phyloP scores from a whole-genome alignment of 805 yeast species.

The Saccharomycopsis fermentans region DNA sequence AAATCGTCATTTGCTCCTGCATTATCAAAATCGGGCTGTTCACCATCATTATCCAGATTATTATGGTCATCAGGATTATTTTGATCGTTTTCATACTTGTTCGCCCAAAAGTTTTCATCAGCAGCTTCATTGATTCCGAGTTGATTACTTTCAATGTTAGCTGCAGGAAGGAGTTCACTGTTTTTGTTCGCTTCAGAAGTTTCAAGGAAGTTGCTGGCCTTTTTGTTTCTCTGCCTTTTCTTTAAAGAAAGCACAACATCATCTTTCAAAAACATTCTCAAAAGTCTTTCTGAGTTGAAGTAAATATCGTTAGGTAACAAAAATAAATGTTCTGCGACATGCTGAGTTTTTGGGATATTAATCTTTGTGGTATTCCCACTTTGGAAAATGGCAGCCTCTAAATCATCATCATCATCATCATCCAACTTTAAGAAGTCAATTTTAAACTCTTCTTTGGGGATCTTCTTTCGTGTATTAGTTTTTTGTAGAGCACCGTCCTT shows the following conservation, averaged over 20 bases:
- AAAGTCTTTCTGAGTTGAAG: slow-evolving; percentile 59
- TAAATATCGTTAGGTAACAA: slow-evolving; percentile 64
- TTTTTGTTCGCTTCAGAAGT: slow-evolving; percentile 6
- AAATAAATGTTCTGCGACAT: slow-evolving; percentile 34
- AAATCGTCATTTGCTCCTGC: slow-evolving; percentile 17
- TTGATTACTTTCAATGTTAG: slow-evolving; percentile 12
- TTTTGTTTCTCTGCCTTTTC: not conserved
- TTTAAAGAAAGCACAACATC: slow-evolving; percentile 19
- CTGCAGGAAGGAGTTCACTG: slow-evolving; percentile 4
- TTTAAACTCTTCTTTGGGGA: slow-evolving; percentile 28
- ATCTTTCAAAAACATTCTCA: slow-evolving; percentile 64
- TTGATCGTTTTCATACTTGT: slow-evolving; percentile 38
- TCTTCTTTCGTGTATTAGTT: slow-evolving; percentile 18
- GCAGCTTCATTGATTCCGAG: slow-evolving; percentile 29
- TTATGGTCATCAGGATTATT: slow-evolving; percentile 23
- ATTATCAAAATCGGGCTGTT: slow-evolving; percentile 22
- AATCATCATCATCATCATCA: slow-evolving; percentile 19
- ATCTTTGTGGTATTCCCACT: slow-evolving; percentile 27
- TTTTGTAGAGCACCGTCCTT: not conserved
- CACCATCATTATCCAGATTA: slow-evolving; percentile 15
- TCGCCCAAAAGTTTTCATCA: slow-evolving; percentile 69
- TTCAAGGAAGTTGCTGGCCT: not conserved
- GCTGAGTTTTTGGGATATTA: slow-evolving; percentile 33
- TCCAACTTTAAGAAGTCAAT: slow-evolving; percentile 34
- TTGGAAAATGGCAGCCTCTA: slow-evolving; percentile 33